Percentiles rank a stretch among this genome's conserved stretches.
These are phyloP conservation scores for Diospyros lotus DNA, from an alignment of 148 eudicot species.

Conservation along the genomic window DNA sequence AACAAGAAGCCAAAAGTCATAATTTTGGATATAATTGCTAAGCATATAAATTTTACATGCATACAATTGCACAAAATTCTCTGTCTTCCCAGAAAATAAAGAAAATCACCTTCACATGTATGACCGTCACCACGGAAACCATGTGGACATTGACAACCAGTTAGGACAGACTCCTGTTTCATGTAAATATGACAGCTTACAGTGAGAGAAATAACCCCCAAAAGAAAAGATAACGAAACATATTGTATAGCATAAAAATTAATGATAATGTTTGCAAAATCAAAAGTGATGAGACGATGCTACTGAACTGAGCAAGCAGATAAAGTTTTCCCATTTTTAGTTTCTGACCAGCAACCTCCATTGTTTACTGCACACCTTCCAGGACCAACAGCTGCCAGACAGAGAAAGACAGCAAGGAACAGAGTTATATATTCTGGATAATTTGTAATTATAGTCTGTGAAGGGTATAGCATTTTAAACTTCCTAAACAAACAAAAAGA, in stretches of 20 bases:
- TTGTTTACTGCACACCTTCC: conserved; percentile 71
- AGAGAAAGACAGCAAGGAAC: not conserved
- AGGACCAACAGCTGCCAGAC: conserved; percentile 67
- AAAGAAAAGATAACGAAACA: not conserved
- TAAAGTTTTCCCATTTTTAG: conserved; percentile 39
- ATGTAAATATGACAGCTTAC: not conserved
- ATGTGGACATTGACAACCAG: conserved; percentile 74
- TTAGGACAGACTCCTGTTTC: conserved; percentile 43
- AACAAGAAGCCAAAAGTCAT: not conserved
- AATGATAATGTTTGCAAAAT: not conserved
- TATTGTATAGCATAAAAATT: not conserved
- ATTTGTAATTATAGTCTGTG: not conserved
- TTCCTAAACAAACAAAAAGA: not conserved
- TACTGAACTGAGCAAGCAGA: conserved; percentile 88
- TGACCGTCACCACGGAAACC: conserved; percentile 88
- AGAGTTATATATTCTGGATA: not conserved
- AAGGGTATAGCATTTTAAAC: not conserved
- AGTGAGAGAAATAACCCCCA: not conserved
- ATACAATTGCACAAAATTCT: not conserved
- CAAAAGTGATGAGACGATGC: not conserved
- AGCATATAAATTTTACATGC: not conserved
- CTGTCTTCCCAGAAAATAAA: not conserved
- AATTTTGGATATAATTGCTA: not conserved
- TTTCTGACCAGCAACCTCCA: conserved; percentile 92
- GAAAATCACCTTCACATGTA: conserved; percentile 63